These are phyloP conservation scores for Yarrowia phangngaensis DNA, from an alignment of 805 yeast genomes.

Conservation along the genomic window DNA sequence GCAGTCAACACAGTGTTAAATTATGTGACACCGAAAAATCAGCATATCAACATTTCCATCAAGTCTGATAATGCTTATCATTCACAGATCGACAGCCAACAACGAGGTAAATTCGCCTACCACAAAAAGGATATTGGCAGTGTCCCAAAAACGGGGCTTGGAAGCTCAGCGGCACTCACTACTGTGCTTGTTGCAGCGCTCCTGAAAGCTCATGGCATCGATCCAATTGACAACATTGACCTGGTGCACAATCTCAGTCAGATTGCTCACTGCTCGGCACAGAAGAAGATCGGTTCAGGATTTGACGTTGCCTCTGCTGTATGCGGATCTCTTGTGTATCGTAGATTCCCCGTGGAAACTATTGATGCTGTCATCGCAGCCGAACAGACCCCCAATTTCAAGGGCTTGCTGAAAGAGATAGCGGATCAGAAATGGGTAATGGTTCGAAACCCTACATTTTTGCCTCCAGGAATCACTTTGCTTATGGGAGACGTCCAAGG, in stretches of 20 bases:
- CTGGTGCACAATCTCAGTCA: constrained; percentile 82
- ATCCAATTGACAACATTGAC: constrained; percentile 24
- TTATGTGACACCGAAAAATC: constrained; percentile 40
- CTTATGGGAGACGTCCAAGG: constrained; percentile 91
- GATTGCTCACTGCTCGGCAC: constrained; percentile 88
- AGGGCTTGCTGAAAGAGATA: constrained; percentile 32
- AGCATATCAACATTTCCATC: constrained; percentile 51
- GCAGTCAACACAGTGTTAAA: constrained; percentile 58
- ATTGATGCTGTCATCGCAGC: constrained; percentile 42
- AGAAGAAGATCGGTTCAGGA: constrained; percentile 93
- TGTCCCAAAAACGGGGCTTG: constrained; percentile 91
- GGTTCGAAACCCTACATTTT: constrained; percentile 48
- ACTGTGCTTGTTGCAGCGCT: constrained; percentile 73
- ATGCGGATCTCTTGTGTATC: constrained; percentile 80
- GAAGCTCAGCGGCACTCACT: constrained; percentile 92
- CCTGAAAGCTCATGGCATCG: constrained; percentile 32
- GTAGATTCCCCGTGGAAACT: constrained; percentile 62
- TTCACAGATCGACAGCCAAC: constrained; percentile 54
- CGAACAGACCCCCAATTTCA: constrained; percentile 34
- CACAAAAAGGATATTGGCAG: constrained; percentile 47
- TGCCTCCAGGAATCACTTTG: constrained; percentile 67
- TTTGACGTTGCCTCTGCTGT: constrained; percentile 96
- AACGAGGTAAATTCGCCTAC: constrained; percentile 30
- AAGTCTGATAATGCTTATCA: constrained; percentile 89
- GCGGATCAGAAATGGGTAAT: constrained; percentile 55